Base-by-base conservation (phyloP, 176 grass and related monocot species). In the Hordeum marinum region DNA sequence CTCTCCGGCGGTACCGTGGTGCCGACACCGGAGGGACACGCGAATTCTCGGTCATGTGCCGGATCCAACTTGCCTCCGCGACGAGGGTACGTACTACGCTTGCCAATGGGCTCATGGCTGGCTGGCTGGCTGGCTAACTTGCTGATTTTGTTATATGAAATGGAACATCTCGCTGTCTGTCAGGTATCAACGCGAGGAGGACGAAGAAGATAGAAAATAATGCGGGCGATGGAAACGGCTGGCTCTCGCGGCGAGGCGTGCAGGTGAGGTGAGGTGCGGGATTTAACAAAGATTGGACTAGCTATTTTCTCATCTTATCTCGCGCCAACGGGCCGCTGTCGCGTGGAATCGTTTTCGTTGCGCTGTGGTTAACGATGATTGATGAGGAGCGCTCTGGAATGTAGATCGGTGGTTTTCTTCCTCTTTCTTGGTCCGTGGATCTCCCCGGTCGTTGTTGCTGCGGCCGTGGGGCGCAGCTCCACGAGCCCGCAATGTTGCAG, bases 201-300 rank as follows among this genome's bases (percentile, higher is more conserved):
- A 50, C 3, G 45, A 15, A 5, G 45, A 15, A 48, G 13, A 15
- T 9, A 0, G 40, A 48, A 48, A 43, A 43, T 11, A 3, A 43
- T 4, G 42, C 2, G 50, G 17, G 6, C 1, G 4, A 6, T 6
- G 13, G 31, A 21, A 86, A 43, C 72, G 83, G 72, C 65, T 78
- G 88, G 68, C 32, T 90, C 84, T 86, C 37, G 74, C 15, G 50
- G 17, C 50, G 50, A 8, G 17, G 50, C 15, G 50, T 20, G 58
- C 29, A n/a, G n/a, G 29, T 29, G 29, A 48, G 24, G 36, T 61
- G 77, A 48, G 13, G 37, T 40, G 77, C 46, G 42, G 46, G 74
- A 86, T 83, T 82, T 78, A 82, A 18, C 79, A 79, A 29, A 90
- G 79, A 86, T 90, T 9, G 80, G 74, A 35, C 78, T 18, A n/a